phyloP scores from a whole-genome alignment of 805 yeast genomes.

The Phaffomyces opuntiae region DNA sequence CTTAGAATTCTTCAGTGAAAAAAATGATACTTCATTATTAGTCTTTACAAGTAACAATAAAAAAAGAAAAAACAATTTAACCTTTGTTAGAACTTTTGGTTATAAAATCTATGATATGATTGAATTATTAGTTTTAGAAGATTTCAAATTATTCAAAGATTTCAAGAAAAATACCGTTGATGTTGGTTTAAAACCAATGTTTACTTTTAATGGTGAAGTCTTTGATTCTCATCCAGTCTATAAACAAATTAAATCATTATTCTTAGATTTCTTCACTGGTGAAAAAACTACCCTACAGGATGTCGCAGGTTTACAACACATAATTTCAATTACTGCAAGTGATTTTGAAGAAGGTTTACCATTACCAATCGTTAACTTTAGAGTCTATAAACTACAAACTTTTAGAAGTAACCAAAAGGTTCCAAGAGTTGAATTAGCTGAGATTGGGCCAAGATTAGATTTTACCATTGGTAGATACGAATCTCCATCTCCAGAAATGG shows the following conservation, averaged over 20 bases:
- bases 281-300: slow-evolving; percentile 77
- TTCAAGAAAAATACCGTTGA: slow-evolving; percentile 76
- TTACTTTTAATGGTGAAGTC: slow-evolving; percentile 84
- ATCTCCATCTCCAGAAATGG: slow-evolving; percentile 77
- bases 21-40: slow-evolving; percentile 83
- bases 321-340: slow-evolving; percentile 74
- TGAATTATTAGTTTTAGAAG: slow-evolving; percentile 68
- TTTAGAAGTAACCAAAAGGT: slow-evolving; percentile 77
- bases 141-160: slow-evolving; percentile 68
- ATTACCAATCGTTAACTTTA: slow-evolving; percentile 77
- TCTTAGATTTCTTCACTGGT: slow-evolving; percentile 86
- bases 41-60: slow-evolving; percentile 77
- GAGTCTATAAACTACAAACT: slow-evolving; percentile 85
- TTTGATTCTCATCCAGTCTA: slow-evolving; percentile 86
- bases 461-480: slow-evolving; percentile 86
- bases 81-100: slow-evolving; percentile 85
- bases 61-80: slow-evolving; percentile 87
- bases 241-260: slow-evolving; percentile 79
- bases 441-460: slow-evolving; percentile 93
- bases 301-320: slow-evolving; percentile 90
- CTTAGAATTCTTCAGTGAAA: slow-evolving; percentile 88
- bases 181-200: slow-evolving; percentile 90
- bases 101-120: slow-evolving; percentile 90
- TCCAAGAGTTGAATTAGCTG: slow-evolving; percentile 91
- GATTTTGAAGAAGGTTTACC: slow-evolving; percentile 62